Base-by-base conservation (phyloP, 1,284 basidiomycete genomes). In the Moesziomyces sp. region DNA sequence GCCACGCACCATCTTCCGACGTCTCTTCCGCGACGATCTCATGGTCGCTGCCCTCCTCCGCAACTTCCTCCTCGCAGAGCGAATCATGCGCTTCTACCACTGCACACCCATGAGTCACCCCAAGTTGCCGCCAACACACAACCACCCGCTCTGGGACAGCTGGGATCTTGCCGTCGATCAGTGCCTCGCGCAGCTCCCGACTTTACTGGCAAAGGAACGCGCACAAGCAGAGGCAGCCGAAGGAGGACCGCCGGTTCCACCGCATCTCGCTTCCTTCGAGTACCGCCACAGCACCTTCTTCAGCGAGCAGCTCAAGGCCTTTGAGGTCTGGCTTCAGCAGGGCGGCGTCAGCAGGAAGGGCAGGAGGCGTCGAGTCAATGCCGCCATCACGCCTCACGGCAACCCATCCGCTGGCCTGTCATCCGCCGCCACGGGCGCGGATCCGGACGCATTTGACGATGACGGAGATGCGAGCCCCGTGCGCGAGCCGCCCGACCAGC, bases 131-230 rank as follows among this genome's bases (percentile, higher is more conserved):
- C 88, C 94, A 5, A 97, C 96, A 19, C 95, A 97, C 83, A 96
- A 94, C 14, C 96, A 99, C 83, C 91, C 92, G 0, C 87, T 99
- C 14, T 99, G 96, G 96, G 91, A 92, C 54, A 93, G 93, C 4
- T 99, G 97, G 96, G 97, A 99, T 85, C 89, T 97, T 5, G 96
- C 96, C 0, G 92, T 99, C 1, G 97, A 99, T 83, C 91, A 93
- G n/a, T 96, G 93, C 81, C 87, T 99, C 16, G 89, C 93, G 13
- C 96, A 99, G 83, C 88, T 99, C 19, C 95, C 94, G 0, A 90
- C 92, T 13, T 86, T 98, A n/a, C 87, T 98, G 3, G 88, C 88
- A 63, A 91, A 89, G 75, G 85, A 85, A 87, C 90, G 76, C 85
- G 88, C 23, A 85, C 88, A 60, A 77, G 83, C 51, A 77, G 86